phyloP scores from a whole-genome alignment of 805 yeast species.

The Saturnispora zaruensis region DNA sequence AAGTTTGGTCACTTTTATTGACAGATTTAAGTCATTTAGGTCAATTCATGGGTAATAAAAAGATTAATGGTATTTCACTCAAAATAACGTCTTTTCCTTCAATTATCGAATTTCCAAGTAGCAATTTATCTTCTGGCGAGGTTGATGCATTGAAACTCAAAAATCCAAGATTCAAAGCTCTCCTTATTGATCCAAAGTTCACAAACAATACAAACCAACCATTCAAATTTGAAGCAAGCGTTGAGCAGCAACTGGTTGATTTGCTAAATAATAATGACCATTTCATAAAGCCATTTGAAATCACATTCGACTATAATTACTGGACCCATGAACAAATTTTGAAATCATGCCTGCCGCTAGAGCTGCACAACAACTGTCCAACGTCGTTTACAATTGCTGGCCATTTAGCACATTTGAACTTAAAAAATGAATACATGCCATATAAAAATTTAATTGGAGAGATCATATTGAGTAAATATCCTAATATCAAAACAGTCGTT shows the following conservation, averaged over 20 bases:
- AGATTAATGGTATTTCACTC: slow-evolving; percentile 40
- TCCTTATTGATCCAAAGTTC: slow-evolving; percentile 51
- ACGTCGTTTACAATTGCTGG: slow-evolving; percentile 91
- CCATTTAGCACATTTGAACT: slow-evolving; percentile 87
- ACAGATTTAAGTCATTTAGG: slow-evolving; percentile 59
- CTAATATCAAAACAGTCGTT: slow-evolving; percentile 78
- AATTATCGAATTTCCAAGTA: slow-evolving; percentile 38
- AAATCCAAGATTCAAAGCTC: slow-evolving; percentile 39
- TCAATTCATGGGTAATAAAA: slow-evolving; percentile 41
- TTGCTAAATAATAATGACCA: slow-evolving; percentile 35
- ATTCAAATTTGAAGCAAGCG: not conserved
- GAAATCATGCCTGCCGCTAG: slow-evolving; percentile 65
- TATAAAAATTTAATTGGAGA: slow-evolving; percentile 78
- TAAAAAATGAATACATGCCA: slow-evolving; percentile 77
- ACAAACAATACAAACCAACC: slow-evolving; percentile 22
- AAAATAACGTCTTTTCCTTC: slow-evolving; percentile 64
- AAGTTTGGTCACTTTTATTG: slow-evolving; percentile 59
- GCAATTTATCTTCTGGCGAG: slow-evolving; percentile 9
- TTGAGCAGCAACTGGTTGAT: slow-evolving; percentile 22
- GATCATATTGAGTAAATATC: slow-evolving; percentile 80
- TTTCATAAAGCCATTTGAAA: slow-evolving; percentile 41
- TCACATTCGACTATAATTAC: slow-evolving; percentile 59
- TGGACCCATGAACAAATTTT: slow-evolving; percentile 91
- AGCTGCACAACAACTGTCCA: slow-evolving; percentile 64
- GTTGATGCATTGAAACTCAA: slow-evolving; percentile 12